Conservation (phyloP, 2,329 filamentous ascomycete genomes). For the Penicillium palitans region DNA sequence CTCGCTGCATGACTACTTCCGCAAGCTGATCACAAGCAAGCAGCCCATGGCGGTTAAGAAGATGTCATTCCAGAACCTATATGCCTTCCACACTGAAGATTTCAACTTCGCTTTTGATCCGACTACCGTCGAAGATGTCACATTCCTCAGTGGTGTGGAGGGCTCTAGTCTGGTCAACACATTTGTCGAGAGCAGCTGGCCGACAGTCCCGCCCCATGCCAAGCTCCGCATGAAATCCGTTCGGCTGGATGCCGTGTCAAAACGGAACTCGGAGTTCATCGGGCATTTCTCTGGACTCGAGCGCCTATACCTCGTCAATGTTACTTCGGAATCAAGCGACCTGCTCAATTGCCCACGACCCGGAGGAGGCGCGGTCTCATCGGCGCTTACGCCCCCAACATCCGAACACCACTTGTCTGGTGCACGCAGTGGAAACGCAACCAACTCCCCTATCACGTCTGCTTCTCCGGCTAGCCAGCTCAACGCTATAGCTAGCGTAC, state of each 20-base stretch:
- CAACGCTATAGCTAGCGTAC: slow-evolving; percentile 35
- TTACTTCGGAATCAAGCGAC: slow-evolving; percentile 32
- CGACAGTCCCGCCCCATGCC: slow-evolving; percentile 30
- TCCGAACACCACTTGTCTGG: slow-evolving; percentile 21
- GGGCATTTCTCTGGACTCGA: slow-evolving; percentile 48
- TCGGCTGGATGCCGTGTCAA: slow-evolving; percentile 51
- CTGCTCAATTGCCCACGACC: slow-evolving; percentile 35
- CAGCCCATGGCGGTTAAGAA: slow-evolving; percentile 51
- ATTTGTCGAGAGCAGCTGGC: slow-evolving; percentile 60
- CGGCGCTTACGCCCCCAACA: slow-evolving; percentile 32
- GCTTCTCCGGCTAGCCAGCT: slow-evolving; percentile 27
- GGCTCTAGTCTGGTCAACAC: slow-evolving; percentile 42
- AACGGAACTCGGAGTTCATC: slow-evolving; percentile 47
- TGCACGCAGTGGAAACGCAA: slow-evolving; percentile 17
- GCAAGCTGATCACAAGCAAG: slow-evolving; percentile 52
- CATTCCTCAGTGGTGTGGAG: slow-evolving; percentile 54
- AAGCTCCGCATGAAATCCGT: slow-evolving; percentile 49
- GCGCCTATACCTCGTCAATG: slow-evolving; percentile 54
- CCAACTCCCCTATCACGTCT: slow-evolving; percentile 25
- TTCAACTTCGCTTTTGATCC: slow-evolving; percentile 49
- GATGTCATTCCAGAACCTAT: slow-evolving; percentile 59
- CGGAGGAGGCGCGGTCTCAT: slow-evolving; percentile 14
- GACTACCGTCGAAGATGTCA: slow-evolving; percentile 49
- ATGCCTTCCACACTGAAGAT: slow-evolving; percentile 53
- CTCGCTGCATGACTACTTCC: slow-evolving; percentile 56